Base-by-base conservation (phyloP, 2,329 filamentous ascomycete species). In the Triangularia setosa region DNA sequence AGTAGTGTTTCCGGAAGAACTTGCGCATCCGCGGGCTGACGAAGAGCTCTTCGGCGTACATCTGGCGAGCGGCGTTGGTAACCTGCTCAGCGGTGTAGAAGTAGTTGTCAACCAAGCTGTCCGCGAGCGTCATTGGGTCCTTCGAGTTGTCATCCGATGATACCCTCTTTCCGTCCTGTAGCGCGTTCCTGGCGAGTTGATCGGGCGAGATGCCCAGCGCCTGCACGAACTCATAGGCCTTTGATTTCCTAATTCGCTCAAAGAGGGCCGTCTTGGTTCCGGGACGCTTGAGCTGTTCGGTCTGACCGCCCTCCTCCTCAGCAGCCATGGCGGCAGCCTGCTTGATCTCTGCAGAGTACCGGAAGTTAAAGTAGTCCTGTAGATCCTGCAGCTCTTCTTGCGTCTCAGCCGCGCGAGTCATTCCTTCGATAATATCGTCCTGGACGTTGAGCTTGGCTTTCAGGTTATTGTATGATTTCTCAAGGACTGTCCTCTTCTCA, bases 331-430 rank as follows among this genome's bases (percentile, higher is more conserved):
- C 80, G 14, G 88, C 86, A 57, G 96, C 78, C 68, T 98, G 93
- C 74, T 91, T 94, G 58, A 98, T 82, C 74, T 96, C 88, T 2
- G 87, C 81, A 4, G 91, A 87, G 72, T 98, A 98, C 73, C 93
- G 90, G 77, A 99, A 99, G 73, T 98, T 93, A 61, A 98, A 81
- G 72, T 98, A 98, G 73, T 99, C 95, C 74, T 98, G 94, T 23
- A 99, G 79, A 75, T 99, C 95, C 74, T 99, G 95, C 18, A 99
- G 83, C 74, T 99, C 95, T 74, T 99, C 95, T 83, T 97, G 93
- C 0, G 90, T 94, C 4, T 87, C 87, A 2, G 93, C 93, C 64
- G 87, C 83, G 0, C 85, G 83, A n/a, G 95, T 84, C 83, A 97
- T 89, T 69, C 93, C 89, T 55, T 94, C 90, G 48, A 98, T 87